phyloP scores from a whole-genome alignment of 768 basidiomycete species.

The Sporobolomyces phaffii region DNA sequence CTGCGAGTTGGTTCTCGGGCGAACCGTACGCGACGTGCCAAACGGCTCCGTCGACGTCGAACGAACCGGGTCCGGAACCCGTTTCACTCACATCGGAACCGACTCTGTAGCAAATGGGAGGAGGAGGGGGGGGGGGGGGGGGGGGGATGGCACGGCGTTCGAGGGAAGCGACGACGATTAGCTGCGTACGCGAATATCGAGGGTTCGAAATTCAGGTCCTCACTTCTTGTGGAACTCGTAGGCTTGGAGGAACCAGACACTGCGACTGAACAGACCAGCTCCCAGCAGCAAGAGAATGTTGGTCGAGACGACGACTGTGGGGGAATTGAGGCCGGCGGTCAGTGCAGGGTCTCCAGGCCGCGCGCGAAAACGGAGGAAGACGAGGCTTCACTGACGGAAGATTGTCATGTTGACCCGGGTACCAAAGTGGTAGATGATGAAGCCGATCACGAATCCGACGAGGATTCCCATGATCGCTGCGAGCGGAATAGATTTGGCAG shows the following conservation, averaged over 20 bases:
- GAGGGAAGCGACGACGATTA: too few relatives aligned
- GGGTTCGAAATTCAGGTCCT: too few relatives aligned
- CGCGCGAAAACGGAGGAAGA: conserved; percentile 60
- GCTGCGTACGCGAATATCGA: too few relatives aligned
- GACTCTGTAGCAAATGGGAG: conserved; percentile 47
- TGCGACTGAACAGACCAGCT: conserved; percentile 79
- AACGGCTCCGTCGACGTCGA: conserved; percentile 46
- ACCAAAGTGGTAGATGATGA: neutral
- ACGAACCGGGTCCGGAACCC: conserved; percentile 71
- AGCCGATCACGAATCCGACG: conserved; percentile 56
- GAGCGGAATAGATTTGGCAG: conserved; percentile 68
- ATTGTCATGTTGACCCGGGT: neutral
- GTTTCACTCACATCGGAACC: conserved; percentile 58
- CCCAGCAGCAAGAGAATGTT: conserved; percentile 87
- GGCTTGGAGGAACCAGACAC: conserved; percentile 65
- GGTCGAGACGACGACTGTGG: conserved; percentile 67
- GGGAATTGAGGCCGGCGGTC: too few relatives aligned
- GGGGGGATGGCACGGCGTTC: too few relatives aligned
- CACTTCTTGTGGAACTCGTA: conserved; percentile 52
- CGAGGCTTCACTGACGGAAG: conserved; percentile 57
- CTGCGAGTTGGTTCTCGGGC: conserved; percentile 54
- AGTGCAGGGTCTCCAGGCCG: conserved; percentile 47
- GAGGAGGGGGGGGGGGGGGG: too few relatives aligned
- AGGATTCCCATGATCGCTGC: conserved; percentile 79
- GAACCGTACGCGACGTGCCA: conserved; percentile 47